Percentiles rank a stretch among this genome's conserved stretches.
Conservation (phyloP, 2,329 filamentous ascomycete species). For the Aspergillus brunneoviolaceus region DNA sequence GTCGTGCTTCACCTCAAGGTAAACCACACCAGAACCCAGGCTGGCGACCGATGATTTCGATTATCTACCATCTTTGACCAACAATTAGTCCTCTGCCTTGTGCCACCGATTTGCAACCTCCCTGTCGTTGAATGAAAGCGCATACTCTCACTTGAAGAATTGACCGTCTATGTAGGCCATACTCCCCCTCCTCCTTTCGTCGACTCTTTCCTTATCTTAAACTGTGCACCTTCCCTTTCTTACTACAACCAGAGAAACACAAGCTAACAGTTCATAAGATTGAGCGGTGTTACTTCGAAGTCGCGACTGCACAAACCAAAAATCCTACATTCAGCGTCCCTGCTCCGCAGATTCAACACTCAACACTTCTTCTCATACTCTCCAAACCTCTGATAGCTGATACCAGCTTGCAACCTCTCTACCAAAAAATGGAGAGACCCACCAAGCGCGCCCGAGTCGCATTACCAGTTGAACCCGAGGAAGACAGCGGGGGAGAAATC, state of each 20-base stretch:
- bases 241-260: not conserved
- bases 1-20: not conserved
- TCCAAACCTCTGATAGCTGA: not conserved
- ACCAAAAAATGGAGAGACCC: conserved; percentile 31
- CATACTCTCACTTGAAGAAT: not conserved
- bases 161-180: not conserved
- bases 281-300: not conserved
- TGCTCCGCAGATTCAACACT: not conserved
- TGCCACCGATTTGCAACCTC: not conserved
- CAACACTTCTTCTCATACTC: not conserved
- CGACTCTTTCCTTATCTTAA: not conserved
- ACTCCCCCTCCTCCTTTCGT: not conserved
- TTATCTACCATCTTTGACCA: not conserved
- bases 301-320: not conserved
- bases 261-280: not conserved
- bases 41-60: not conserved
- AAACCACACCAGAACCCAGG: not conserved
- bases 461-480: conserved; percentile 23
- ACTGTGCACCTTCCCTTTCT: not conserved
- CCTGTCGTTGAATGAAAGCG: not conserved
- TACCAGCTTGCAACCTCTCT: not conserved
- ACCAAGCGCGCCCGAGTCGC: conserved; percentile 61
- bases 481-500: conserved; percentile 38
- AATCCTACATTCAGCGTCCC: not conserved
- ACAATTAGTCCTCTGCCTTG: not conserved